Conservation (phyloP, 2,329 filamentous ascomycete genomes). For the Echinosphaeria canescens region DNA sequence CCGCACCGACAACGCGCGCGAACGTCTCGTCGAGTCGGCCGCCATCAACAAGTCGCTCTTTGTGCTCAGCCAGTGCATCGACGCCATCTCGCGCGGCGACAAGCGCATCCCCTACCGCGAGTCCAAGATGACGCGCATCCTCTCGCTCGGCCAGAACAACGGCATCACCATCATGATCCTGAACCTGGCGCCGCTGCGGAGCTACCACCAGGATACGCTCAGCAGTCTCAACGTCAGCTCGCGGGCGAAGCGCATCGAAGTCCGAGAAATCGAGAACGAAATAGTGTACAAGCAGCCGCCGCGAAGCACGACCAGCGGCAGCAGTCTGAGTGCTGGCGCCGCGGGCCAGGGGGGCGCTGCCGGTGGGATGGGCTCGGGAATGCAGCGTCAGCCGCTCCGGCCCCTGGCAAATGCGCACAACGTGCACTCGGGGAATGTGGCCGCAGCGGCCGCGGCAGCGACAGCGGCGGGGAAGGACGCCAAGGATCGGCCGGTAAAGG, state of each 20-base stretch:
- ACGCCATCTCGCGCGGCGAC: conserved; percentile 63
- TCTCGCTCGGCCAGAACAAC: conserved; percentile 84
- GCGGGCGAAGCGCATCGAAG: conserved; percentile 86
- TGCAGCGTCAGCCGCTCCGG: conserved; percentile 54
- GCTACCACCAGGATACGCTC: conserved; percentile 83
- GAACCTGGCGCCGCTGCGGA: conserved; percentile 76
- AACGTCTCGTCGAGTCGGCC: conserved; percentile 81
- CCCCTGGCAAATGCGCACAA: conserved; percentile 60
- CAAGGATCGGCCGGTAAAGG: conserved; percentile 52
- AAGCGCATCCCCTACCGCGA: conserved; percentile 79
- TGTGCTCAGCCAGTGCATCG: conserved; percentile 83
- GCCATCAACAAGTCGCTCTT: conserved; percentile 97
- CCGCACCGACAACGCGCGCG: conserved; percentile 81
- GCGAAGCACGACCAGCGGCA: conserved; percentile 11
- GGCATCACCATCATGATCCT: conserved; percentile 94
- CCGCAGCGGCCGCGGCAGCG: conserved; percentile 21
- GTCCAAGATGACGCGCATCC: conserved; percentile 91
- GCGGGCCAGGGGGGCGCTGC: too few relatives aligned
- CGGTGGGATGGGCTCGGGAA: conserved; percentile 15
- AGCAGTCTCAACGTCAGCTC: conserved; percentile 92
- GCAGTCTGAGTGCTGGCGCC: too few relatives aligned
- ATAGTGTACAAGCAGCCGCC: conserved; percentile 65
- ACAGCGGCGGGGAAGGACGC: conserved; percentile 34
- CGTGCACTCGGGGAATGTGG: conserved; percentile 32
- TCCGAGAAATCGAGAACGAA: conserved; percentile 89